Conservation (phyloP, 208 protist genomes). For the Trypanosoma brucei region DNA sequence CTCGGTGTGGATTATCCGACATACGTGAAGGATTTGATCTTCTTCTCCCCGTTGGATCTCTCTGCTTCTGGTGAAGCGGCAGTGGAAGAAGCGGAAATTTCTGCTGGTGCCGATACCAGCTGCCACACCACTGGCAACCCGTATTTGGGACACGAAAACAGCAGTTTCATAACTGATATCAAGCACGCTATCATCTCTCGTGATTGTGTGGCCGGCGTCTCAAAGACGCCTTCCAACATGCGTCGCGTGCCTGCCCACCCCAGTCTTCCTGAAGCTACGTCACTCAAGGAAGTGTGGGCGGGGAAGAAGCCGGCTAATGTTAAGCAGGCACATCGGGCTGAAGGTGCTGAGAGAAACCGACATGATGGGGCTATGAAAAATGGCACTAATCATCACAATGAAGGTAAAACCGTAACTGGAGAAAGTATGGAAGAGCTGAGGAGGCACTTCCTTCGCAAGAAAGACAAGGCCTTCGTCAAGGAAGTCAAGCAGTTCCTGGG, state of each 20-base stretch:
- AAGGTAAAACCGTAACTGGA: too few species aligned
- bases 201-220: neutral
- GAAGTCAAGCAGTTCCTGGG: conserved; percentile 58
- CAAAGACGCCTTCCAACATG: neutral
- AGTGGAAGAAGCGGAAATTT: neutral
- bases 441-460: neutral
- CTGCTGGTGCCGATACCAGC: too few species aligned
- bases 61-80: conserved; percentile 8
- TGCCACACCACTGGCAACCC: too few species aligned
- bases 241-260: neutral
- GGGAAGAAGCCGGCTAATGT: too few species aligned
- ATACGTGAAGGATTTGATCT: conserved; percentile 23
- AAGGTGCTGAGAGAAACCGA: too few species aligned
- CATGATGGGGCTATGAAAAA: neutral
- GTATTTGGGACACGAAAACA: too few species aligned
- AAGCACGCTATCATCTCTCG: too few species aligned
- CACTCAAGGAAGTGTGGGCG: too few species aligned
- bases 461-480: conserved; percentile 30
- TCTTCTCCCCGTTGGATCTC: conserved; percentile 19
- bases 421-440: too few species aligned
- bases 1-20: conserved; percentile 19
- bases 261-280: neutral
- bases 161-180: too few species aligned
- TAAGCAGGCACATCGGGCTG: too few species aligned
- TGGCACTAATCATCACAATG: neutral